Evolutionary conservation across 768 basidiomycete species (phyloP).

Genomic region (Strobilomyces dryophilus): DNA sequence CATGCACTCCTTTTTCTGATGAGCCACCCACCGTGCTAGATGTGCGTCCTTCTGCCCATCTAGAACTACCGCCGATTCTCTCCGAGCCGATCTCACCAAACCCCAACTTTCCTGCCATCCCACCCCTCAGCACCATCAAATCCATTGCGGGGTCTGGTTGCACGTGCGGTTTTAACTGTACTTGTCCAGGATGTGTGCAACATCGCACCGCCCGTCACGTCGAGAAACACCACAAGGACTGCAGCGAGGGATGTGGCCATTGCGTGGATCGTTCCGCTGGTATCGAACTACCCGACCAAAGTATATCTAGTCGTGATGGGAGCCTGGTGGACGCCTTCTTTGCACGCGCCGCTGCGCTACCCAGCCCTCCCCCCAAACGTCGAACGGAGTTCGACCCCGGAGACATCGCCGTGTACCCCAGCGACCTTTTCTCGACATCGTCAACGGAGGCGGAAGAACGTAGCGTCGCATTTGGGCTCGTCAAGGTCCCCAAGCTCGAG

Average conservation of each 20-base stretch:
- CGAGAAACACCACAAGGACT: slow-evolving; percentile 34
- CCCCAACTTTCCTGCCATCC: slow-evolving; percentile 48
- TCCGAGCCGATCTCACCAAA: slow-evolving; percentile 18
- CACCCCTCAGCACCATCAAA: slow-evolving; percentile 53
- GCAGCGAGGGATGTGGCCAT: slow-evolving; percentile 51
- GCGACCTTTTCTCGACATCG: slow-evolving; percentile 32
- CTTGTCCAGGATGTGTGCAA: slow-evolving; percentile 69
- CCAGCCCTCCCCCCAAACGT: slow-evolving; percentile 46
- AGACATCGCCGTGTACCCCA: slow-evolving; percentile 46
- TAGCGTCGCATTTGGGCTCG: slow-evolving; percentile 42
- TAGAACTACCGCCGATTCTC: slow-evolving; percentile 50
- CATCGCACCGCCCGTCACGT: slow-evolving; percentile 56
- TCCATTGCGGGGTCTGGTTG: slow-evolving; percentile 67
- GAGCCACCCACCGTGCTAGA: not conserved
- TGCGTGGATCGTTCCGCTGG: slow-evolving; percentile 55
- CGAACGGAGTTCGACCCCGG: slow-evolving; percentile 45
- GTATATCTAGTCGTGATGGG: slow-evolving; percentile 6
- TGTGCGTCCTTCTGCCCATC: slow-evolving; percentile 19
- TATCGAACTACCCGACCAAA: slow-evolving; percentile 38
- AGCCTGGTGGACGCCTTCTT: slow-evolving; percentile 61
- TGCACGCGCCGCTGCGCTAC: slow-evolving; percentile 64
- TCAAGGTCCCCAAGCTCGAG: slow-evolving; percentile 60
- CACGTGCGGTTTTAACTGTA: slow-evolving; percentile 64
- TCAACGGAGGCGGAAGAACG: slow-evolving; percentile 36
- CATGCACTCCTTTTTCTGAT: slow-evolving; percentile 22